phyloP scores from a whole-genome alignment of 768 basidiomycete species.

The Leccinum aurantiacum region DNA sequence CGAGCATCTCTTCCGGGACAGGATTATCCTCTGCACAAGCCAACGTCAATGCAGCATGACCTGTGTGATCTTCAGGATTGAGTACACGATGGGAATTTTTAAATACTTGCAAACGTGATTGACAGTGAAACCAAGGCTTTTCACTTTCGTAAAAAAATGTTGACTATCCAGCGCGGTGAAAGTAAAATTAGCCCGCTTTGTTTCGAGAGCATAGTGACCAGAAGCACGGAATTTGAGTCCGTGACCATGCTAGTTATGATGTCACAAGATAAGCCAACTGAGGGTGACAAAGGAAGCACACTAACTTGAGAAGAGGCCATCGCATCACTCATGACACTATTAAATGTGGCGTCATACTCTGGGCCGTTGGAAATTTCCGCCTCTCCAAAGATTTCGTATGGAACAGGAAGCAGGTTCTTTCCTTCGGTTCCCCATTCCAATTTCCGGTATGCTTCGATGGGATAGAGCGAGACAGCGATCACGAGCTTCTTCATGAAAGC shows the following conservation, averaged over 20 bases:
- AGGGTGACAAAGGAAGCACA: neutral
- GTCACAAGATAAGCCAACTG: neutral
- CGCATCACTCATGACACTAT: neutral
- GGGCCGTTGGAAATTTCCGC: neutral
- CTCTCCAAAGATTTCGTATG: neutral
- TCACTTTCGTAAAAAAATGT: neutral
- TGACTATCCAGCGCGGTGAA: neutral
- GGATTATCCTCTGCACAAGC: conserved; percentile 1
- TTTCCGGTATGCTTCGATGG: neutral
- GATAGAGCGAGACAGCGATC: neutral
- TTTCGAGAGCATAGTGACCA: neutral
- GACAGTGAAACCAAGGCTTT: neutral
- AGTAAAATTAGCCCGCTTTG: neutral
- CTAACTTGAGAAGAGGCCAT: neutral
- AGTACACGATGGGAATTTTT: neutral
- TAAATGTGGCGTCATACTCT: neutral
- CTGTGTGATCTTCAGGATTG: neutral
- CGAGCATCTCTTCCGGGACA: conserved; percentile 2
- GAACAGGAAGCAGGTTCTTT: neutral
- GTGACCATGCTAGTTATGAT: neutral
- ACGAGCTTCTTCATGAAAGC: neutral
- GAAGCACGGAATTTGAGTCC: neutral
- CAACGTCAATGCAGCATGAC: conserved; percentile 1
- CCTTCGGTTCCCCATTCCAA: neutral
- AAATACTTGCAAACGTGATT: neutral